Evolutionary conservation across 2,329 filamentous ascomycete species (phyloP).

Genomic region (Fusarium tupiense): DNA sequence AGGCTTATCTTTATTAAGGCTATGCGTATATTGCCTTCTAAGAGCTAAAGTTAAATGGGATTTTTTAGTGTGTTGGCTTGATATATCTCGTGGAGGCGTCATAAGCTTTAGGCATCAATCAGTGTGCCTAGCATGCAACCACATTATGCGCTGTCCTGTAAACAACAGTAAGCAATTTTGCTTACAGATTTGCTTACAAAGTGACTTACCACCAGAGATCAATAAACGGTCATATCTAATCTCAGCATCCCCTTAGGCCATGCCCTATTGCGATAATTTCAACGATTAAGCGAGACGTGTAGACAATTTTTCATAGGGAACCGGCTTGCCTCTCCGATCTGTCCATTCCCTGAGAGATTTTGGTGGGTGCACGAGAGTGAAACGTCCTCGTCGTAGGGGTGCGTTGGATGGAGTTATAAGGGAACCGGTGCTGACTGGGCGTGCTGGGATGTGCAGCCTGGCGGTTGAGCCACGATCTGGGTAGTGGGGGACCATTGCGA

Average conservation of each 20-base stretch:
- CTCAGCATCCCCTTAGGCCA: fast-evolving
- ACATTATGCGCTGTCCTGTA: fast-evolving
- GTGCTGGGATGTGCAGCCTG: neutral
- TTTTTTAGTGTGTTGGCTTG: too few relatives aligned
- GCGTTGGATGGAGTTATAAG: fast-evolving
- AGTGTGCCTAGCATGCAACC: neutral
- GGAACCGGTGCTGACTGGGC: neutral
- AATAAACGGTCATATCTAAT: neutral
- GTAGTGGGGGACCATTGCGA: fast-evolving
- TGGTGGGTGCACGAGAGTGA: neutral
- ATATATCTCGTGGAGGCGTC: too few relatives aligned
- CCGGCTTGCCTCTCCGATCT: neutral
- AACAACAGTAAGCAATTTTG: too few relatives aligned
- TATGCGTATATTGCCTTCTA: too few relatives aligned
- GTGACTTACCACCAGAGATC: neutral
- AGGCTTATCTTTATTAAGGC: too few relatives aligned
- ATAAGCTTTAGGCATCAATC: too few relatives aligned
- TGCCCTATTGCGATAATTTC: fast-evolving
- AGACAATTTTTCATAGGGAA: fast-evolving
- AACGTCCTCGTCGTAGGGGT: neutral
- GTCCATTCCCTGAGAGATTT: neutral
- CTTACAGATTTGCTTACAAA: too few relatives aligned
- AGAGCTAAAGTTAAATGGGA: too few relatives aligned
- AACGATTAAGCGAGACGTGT: fast-evolving
- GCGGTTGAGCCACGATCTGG: neutral